phyloP scores from a whole-genome alignment of 495 filamentous ascomycete genomes.

The Hypomontagnella monticulosa region DNA sequence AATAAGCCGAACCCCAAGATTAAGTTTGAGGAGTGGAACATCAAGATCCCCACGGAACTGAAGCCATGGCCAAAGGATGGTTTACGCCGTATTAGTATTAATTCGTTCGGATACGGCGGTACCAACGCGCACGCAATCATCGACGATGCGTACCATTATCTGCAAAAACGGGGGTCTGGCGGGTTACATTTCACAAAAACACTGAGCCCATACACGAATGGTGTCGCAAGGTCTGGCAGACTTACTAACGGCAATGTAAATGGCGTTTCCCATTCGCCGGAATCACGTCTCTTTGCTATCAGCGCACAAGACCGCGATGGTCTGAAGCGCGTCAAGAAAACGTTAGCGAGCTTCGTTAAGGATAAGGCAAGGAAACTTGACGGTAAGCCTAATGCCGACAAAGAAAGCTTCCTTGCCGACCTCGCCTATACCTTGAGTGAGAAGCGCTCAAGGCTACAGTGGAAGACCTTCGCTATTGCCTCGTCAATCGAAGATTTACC shows the following conservation, averaged over 20 bases:
- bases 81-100: not conserved
- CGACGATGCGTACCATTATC: slow-evolving; percentile 9
- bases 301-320: too few relatives aligned
- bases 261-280: not conserved
- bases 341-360: too few relatives aligned
- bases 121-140: slow-evolving; percentile 8
- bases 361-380: not conserved
- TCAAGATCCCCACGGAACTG: not conserved
- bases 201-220: too few relatives aligned
- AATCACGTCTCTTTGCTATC: too few relatives aligned
- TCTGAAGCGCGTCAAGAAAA: too few relatives aligned
- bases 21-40: slow-evolving; percentile 4
- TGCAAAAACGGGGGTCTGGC: not conserved
- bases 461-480: not conserved
- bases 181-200: not conserved
- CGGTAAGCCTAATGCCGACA: not conserved
- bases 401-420: not conserved
- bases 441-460: not conserved
- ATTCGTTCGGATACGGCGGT: slow-evolving; percentile 19
- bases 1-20: slow-evolving; percentile 53
- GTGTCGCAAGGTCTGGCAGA: not conserved
- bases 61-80: not conserved
- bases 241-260: not conserved
- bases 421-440: not conserved
- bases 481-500: not conserved